Evolutionary conservation across 1,284 basidiomycete species (phyloP).

Genomic region (Trichosporon ovoides): DNA sequence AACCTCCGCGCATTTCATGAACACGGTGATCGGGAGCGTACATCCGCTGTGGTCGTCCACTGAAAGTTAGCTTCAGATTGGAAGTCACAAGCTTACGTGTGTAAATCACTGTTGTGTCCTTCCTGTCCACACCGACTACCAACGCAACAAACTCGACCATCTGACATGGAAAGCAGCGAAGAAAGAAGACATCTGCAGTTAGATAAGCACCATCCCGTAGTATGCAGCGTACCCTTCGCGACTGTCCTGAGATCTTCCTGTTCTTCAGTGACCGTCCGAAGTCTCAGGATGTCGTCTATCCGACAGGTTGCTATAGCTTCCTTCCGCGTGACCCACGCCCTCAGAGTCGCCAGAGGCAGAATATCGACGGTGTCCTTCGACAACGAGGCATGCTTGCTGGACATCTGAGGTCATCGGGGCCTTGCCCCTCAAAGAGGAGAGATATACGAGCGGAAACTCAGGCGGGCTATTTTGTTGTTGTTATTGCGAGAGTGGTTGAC

Average conservation of each 20-base stretch:
- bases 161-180: conserved; percentile 35
- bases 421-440: not conserved
- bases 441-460: not conserved
- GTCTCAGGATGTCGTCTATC: conserved; percentile 32
- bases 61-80: conserved; percentile 1
- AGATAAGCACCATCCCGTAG: not conserved
- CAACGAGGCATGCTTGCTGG: conserved; percentile 10
- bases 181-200: conserved; percentile 35
- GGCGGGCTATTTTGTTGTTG: not conserved
- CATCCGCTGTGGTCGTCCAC: not conserved
- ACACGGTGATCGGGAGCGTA: not conserved
- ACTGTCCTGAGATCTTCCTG: not conserved
- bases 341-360: conserved; percentile 24
- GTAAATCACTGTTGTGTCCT: conserved; percentile 29
- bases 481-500: not conserved
- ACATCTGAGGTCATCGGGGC: not conserved
- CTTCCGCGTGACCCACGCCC: conserved; percentile 24
- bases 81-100: conserved; percentile 19
- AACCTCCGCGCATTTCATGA: not conserved
- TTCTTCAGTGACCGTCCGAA: conserved; percentile 18
- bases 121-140: conserved; percentile 40
- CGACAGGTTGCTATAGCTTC: conserved; percentile 36
- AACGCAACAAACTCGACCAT: conserved; percentile 41
- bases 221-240: conserved; percentile 11
- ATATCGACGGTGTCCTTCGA: conserved; percentile 12